Evolutionary conservation across 1,139 yeast genomes (phyloP).

Genomic region (Protomyces pachydermus): DNA sequence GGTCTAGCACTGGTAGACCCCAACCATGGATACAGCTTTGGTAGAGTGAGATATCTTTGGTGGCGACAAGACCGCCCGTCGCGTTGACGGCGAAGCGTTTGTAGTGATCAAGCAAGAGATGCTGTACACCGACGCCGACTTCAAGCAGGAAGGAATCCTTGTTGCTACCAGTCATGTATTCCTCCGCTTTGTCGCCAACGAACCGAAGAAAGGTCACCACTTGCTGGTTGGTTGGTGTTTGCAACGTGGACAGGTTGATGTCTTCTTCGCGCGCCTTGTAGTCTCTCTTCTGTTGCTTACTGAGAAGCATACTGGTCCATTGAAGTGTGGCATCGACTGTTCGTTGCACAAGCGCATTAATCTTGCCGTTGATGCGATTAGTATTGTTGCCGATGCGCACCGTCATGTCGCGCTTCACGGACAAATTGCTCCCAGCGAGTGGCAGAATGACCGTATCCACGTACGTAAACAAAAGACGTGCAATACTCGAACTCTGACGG

Average conservation of each 20-base stretch:
- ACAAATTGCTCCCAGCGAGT: slow-evolving; percentile 52
- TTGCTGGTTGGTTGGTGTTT: slow-evolving; percentile 52
- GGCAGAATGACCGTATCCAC: slow-evolving; percentile 69
- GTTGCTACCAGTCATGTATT: slow-evolving; percentile 52
- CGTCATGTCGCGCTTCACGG: slow-evolving; percentile 54
- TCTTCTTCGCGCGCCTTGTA: slow-evolving; percentile 48
- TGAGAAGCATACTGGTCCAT: slow-evolving; percentile 43
- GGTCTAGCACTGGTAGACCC: slow-evolving; percentile 61
- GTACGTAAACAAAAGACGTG: slow-evolving; percentile 64
- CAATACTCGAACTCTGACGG: slow-evolving; percentile 56
- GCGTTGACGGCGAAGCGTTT: slow-evolving; percentile 71
- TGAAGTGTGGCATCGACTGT: slow-evolving; percentile 46
- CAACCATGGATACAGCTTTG: slow-evolving; percentile 69
- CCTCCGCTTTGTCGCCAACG: slow-evolving; percentile 40
- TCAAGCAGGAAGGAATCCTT: slow-evolving; percentile 51
- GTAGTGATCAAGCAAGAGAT: slow-evolving; percentile 63
- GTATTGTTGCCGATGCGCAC: slow-evolving; percentile 64
- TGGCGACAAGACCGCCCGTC: slow-evolving; percentile 77
- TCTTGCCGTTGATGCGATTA: slow-evolving; percentile 60
- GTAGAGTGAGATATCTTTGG: slow-evolving; percentile 76
- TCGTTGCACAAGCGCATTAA: slow-evolving; percentile 61
- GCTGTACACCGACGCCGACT: slow-evolving; percentile 58
- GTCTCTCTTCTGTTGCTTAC: slow-evolving; percentile 62
- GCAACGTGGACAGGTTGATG: slow-evolving; percentile 30
- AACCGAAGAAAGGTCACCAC: slow-evolving; percentile 48